A percentile compares a stretch with the other conserved stretches of the same genome.
These are phyloP conservation scores for Bauhinia variegata DNA, from an alignment of 306 rosid genomes.

Conservation along the genomic window DNA sequence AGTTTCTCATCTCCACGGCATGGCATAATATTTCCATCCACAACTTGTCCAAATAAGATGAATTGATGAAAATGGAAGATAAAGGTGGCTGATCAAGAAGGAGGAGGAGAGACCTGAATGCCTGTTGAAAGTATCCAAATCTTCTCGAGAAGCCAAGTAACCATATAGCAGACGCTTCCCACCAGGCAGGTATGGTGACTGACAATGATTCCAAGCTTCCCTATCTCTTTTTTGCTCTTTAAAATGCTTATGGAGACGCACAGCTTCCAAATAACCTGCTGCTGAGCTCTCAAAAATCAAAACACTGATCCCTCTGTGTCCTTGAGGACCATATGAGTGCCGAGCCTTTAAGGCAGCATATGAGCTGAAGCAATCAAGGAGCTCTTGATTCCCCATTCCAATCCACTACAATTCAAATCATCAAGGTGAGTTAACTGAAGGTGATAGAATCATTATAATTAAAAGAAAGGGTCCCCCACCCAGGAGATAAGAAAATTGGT, in stretches of 20 bases:
- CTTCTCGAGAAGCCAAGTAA: slow-evolving; percentile 49
- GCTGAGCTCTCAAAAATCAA: slow-evolving; percentile 45
- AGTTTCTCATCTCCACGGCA: slow-evolving; percentile 15
- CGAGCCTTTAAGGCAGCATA: slow-evolving; percentile 56
- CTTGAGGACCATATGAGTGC: slow-evolving; percentile 55
- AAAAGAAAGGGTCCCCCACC: background rate
- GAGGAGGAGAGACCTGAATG: slow-evolving; percentile 36
- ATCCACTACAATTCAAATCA: slow-evolving; percentile 49
- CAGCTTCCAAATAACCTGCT: slow-evolving; percentile 49
- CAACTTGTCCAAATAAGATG: slow-evolving; percentile 3
- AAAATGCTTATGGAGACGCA: slow-evolving; percentile 52
- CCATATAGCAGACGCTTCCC: slow-evolving; percentile 57
- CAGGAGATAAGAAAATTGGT: background rate
- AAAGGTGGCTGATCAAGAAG: background rate
- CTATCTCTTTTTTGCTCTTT: slow-evolving; percentile 49
- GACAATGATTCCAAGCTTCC: slow-evolving; percentile 48
- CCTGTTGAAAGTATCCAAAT: slow-evolving; percentile 45
- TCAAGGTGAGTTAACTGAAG: slow-evolving; percentile 15
- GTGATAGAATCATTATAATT: background rate
- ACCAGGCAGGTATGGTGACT: slow-evolving; percentile 40
- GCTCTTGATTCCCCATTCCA: slow-evolving; percentile 62
- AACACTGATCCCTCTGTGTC: slow-evolving; percentile 54
- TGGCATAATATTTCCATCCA: slow-evolving; percentile 7
- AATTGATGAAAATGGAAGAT: slow-evolving; percentile 3
- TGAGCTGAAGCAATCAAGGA: slow-evolving; percentile 47